Conservation (phyloP, 2,329 filamentous ascomycete species). For the Colletotrichum sp. region DNA sequence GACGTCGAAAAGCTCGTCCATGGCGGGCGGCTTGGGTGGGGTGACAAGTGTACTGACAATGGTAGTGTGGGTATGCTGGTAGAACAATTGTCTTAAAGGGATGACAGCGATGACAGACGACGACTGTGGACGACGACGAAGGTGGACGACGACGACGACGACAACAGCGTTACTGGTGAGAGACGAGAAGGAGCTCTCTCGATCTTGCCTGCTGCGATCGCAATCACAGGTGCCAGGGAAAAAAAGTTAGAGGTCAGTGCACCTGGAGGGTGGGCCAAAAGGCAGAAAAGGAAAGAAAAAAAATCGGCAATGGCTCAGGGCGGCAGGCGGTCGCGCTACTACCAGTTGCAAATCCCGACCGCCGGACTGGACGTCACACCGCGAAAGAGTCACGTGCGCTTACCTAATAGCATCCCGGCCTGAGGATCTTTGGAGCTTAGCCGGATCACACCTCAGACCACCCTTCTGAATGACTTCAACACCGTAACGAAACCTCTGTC, state of each 20-base stretch:
- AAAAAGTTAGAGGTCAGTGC: neutral
- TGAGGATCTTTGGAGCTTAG: constrained; percentile 15
- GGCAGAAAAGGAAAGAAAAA: neutral
- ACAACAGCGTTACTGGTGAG: neutral
- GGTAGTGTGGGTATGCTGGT: neutral
- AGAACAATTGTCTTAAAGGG: neutral
- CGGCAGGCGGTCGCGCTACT: constrained; percentile 4
- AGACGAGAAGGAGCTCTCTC: neutral
- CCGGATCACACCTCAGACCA: constrained; percentile 21
- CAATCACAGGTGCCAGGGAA: neutral
- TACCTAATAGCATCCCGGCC: neutral
- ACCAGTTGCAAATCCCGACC: neutral
- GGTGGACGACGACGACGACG: neutral
- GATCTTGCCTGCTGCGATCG: constrained; percentile 10
- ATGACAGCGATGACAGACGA: neutral
- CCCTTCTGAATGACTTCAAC: constrained; percentile 18
- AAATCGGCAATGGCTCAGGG: neutral
- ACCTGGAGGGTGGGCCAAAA: neutral
- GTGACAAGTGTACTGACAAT: neutral
- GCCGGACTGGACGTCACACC: neutral
- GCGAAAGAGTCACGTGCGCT: neutral
- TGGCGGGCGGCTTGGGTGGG: constrained; percentile 32
- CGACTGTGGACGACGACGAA: neutral
- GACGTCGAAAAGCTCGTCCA: constrained; percentile 84
- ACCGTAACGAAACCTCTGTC: constrained; percentile 4